Base-by-base conservation (phyloP, 305 asterid genomes). In the Fraxinus floribunda region DNA sequence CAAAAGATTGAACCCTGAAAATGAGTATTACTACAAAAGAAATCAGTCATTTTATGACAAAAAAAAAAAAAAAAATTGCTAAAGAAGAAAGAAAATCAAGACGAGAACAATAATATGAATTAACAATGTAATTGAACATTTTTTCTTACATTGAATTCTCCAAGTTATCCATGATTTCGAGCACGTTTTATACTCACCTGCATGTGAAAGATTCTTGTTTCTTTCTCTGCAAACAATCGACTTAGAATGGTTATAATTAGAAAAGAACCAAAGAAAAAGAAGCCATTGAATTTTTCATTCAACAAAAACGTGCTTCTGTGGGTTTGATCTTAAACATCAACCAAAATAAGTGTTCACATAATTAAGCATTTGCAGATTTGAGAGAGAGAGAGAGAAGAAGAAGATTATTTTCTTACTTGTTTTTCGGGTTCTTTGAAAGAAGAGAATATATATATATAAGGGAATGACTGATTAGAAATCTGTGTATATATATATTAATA, bases 171-270 rank as follows among this genome's bases (percentile, higher is more conserved):
- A 22, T 3, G 36, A 36, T 57, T 32, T 26, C 6, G 5, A 15
- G 29, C 80, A 52, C 16, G 36, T 46, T 49, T 2, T n/a, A 4
- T 49, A 26, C 24, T 38, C 16, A 18, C 15, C 44, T 49, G 71
- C 80, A 32, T 78, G 74, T 57, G 1, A 55, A 55, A 64, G n/a
- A 8, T 79, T 7, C 16, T 24, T 41, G 77, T 70, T 70, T 79
- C 77, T 29, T 39, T 68, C 11, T 41, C 46, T 66, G 77, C 77
- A 79, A 79, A 79, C 22, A 66, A 64, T 20, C 11, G 13, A 62
- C 68, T n/a, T 29, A 6, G 7, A 57, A n/a, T 18, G 2, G 32
- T 20, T 66, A 66, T 20, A 60, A 20, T 29, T n/a, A 68, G 35
- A 29, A 4, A 6, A 68, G 75, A 26, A 68, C 10, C 18, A 29